A percentile compares a stretch with the other conserved stretches of the same genome.
Conservation (phyloP, 2,329 filamentous ascomycete genomes). For the Didymella keratinophila region DNA sequence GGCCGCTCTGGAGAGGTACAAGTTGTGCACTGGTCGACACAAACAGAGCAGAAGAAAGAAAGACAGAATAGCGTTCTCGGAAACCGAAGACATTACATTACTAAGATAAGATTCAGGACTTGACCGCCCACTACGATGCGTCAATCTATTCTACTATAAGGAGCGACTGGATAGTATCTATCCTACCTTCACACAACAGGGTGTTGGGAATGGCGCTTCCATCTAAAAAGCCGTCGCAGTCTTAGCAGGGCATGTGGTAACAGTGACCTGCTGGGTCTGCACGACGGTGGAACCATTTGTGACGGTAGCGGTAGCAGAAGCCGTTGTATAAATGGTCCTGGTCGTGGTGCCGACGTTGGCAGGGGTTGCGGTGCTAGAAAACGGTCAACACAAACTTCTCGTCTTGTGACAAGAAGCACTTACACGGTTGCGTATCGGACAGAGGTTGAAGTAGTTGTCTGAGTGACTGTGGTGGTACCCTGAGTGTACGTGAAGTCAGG, state of each 20-base stretch:
- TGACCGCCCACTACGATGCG: not conserved
- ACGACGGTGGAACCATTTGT: not conserved
- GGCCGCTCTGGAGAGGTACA: too few species aligned
- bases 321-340: conserved; percentile 8
- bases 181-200: not conserved
- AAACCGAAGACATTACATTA: conserved; percentile 3
- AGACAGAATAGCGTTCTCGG: not conserved
- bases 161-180: not conserved
- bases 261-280: conserved; percentile 1
- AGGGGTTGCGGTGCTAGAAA: conserved; percentile 8
- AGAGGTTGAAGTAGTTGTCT: conserved; percentile 9
- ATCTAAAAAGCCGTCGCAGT: conserved; percentile 1
- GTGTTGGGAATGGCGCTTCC: not conserved
- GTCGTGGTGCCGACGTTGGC: conserved; percentile 11
- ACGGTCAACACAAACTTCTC: not conserved
- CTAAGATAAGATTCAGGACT: not conserved
- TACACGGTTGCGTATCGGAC: conserved; percentile 10
- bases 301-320: conserved; percentile 6
- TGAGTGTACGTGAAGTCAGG: conserved; percentile 20
- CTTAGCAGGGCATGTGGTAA: conserved; percentile 14
- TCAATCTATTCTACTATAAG: conserved; percentile 2
- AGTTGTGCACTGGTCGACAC: too few species aligned
- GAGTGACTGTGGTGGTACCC: conserved; percentile 5
- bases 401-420: not conserved
- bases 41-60: too few species aligned